These are phyloP conservation scores for Prunus kanzakura DNA, from an alignment of 306 rosid species.

Conservation along the genomic window DNA sequence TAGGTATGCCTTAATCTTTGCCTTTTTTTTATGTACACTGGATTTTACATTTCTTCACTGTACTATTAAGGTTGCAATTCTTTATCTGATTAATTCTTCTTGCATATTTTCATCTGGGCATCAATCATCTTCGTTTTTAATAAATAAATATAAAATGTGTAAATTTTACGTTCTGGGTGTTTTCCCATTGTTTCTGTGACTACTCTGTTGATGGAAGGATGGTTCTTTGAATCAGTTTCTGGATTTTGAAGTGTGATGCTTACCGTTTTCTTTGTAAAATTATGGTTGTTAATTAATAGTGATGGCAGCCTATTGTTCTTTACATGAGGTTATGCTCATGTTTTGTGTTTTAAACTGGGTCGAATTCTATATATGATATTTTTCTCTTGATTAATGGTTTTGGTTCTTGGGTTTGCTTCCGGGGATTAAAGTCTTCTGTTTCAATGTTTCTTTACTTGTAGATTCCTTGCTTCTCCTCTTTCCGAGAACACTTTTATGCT, in stretches of 20 bases:
- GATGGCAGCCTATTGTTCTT: neutral
- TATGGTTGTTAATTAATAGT: neutral
- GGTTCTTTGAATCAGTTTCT: constrained; percentile 4
- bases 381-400: neutral
- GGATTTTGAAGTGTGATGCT: constrained; percentile 10
- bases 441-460: neutral
- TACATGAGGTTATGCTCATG: neutral
- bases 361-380: neutral
- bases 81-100: neutral
- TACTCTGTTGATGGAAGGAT: neutral
- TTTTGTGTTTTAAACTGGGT: constrained; percentile 1
- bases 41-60: neutral
- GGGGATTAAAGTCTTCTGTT: constrained; percentile 5
- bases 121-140: neutral
- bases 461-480: constrained; percentile 17
- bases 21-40: neutral
- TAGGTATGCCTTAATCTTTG: neutral
- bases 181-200: neutral
- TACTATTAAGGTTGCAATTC: neutral
- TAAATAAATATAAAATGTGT: neutral
- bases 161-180: constrained; percentile 1
- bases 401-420: constrained; percentile 10
- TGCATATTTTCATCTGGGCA: neutral
- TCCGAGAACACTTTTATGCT: neutral
- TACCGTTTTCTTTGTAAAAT: neutral